phyloP scores from a whole-genome alignment of 805 yeast genomes.

The Yarrowia sp. region DNA sequence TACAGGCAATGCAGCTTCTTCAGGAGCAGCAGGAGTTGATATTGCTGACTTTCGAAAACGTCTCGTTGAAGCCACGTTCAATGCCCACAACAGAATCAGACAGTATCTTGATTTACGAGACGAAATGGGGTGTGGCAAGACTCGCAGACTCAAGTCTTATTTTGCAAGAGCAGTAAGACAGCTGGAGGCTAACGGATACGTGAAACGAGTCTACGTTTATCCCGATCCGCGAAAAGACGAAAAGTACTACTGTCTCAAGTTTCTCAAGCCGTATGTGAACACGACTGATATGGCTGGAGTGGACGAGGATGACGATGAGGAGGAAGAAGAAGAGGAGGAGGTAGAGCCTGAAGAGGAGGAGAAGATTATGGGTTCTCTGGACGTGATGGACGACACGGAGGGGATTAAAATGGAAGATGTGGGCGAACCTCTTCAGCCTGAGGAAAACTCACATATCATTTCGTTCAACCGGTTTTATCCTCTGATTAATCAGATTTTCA shows the following conservation, averaged over 20 bases:
- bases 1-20: constrained; percentile 5
- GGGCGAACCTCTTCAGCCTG: background rate
- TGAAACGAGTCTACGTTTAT: constrained; percentile 37
- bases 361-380: constrained; percentile 30
- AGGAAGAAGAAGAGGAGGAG: constrained; percentile 31
- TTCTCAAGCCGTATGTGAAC: constrained; percentile 34
- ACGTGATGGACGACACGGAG: background rate
- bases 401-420: constrained; percentile 27
- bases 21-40: constrained; percentile 29
- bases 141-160: constrained; percentile 28
- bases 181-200: constrained; percentile 34
- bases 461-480: constrained; percentile 57
- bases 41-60: constrained; percentile 29
- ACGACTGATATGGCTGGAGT: constrained; percentile 36
- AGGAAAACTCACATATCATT: background rate
- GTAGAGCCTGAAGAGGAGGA: constrained; percentile 33
- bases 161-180: constrained; percentile 32
- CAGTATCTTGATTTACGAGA: constrained; percentile 40
- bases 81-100: constrained; percentile 38
- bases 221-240: constrained; percentile 29
- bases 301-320: constrained; percentile 35
- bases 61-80: constrained; percentile 34
- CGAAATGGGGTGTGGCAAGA: constrained; percentile 42
- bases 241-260: constrained; percentile 40
- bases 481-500: constrained; percentile 58